Conservation (phyloP, 257 asterid species). For the Plectranthus barbatus region DNA sequence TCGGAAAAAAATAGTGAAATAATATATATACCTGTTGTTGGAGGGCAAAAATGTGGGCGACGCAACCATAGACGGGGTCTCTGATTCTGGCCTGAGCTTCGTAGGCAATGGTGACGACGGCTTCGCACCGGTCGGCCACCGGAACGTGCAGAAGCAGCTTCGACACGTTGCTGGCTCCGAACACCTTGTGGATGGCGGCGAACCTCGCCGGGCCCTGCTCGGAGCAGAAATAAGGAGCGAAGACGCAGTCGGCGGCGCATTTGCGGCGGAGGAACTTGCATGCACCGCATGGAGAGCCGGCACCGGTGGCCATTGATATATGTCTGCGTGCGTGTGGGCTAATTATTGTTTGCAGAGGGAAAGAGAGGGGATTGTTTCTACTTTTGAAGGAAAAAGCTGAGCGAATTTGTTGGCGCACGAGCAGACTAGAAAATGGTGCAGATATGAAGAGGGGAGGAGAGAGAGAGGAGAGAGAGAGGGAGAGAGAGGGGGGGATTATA, state of each 20-base stretch:
- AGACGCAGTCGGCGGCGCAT: slow-evolving; percentile 68
- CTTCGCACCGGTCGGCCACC: slow-evolving; percentile 57
- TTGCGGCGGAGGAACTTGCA: slow-evolving; percentile 88
- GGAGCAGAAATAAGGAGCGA: slow-evolving; percentile 78
- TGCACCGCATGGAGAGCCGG: slow-evolving; percentile 94
- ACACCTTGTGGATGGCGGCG: slow-evolving; percentile 89
- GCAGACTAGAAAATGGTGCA: slow-evolving; percentile 51
- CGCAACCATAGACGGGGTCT: slow-evolving; percentile 90
- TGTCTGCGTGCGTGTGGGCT: too few species aligned
- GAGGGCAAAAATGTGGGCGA: slow-evolving; percentile 62
- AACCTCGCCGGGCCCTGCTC: slow-evolving; percentile 87
- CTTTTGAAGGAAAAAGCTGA: background rate
- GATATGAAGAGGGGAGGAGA: background rate
- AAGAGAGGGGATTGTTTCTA: background rate
- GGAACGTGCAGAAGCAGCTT: slow-evolving; percentile 68
- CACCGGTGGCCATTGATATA: slow-evolving; percentile 27
- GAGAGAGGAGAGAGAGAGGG: background rate
- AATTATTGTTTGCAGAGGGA: background rate
- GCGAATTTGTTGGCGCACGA: slow-evolving; percentile 38
- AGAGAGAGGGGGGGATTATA: slow-evolving; percentile 22
- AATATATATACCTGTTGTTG: slow-evolving; percentile 62
- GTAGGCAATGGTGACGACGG: slow-evolving; percentile 76
- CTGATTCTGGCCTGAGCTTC: slow-evolving; percentile 86
- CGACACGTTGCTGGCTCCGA: slow-evolving; percentile 89
- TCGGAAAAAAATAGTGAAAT: too few species aligned